phyloP scores from a whole-genome alignment of 73 alveolate genomes.

The Blepharisma japonicum region DNA sequence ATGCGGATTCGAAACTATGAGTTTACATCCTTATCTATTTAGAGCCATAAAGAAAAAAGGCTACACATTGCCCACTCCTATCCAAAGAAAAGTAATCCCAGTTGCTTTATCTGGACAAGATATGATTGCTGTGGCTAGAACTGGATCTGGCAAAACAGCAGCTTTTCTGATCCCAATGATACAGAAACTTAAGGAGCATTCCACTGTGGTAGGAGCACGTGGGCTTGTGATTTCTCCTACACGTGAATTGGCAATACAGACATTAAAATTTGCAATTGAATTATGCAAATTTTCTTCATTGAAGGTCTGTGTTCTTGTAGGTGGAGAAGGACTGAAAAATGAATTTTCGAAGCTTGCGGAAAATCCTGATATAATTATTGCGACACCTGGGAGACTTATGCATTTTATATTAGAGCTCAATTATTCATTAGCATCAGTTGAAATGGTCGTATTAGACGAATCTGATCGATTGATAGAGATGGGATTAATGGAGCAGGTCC shows the following conservation, averaged over 20 bases:
- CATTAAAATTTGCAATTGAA: slow-evolving; percentile 77
- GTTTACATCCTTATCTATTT: slow-evolving; percentile 53
- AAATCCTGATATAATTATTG: slow-evolving; percentile 97
- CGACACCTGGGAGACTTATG: slow-evolving; percentile 99
- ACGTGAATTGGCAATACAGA: slow-evolving; percentile 93
- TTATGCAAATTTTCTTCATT: slow-evolving; percentile 83
- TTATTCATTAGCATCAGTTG: slow-evolving; percentile 68
- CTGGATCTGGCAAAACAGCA: slow-evolving; percentile 99
- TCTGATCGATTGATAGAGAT: slow-evolving; percentile 94
- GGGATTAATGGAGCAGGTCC: slow-evolving; percentile 92
- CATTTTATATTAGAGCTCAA: slow-evolving; percentile 89
- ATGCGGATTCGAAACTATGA: slow-evolving; percentile 14
- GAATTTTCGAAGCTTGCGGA: slow-evolving; percentile 89
- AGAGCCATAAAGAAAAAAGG: slow-evolving; percentile 88
- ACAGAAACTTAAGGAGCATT: slow-evolving; percentile 79
- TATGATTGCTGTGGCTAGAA: slow-evolving; percentile 93
- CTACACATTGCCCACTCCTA: slow-evolving; percentile 94
- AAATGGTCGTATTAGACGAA: slow-evolving; percentile 93
- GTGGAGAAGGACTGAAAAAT: slow-evolving; percentile 95
- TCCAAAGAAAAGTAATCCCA: slow-evolving; percentile 95
- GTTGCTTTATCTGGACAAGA: slow-evolving; percentile 87
- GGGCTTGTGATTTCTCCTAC: slow-evolving; percentile 91
- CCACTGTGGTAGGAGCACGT: slow-evolving; percentile 91
- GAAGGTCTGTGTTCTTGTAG: slow-evolving; percentile 81
- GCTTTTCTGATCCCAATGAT: slow-evolving; percentile 94